phyloP scores from a whole-genome alignment of 2,329 filamentous ascomycete species.

The Fusarium sp. region DNA sequence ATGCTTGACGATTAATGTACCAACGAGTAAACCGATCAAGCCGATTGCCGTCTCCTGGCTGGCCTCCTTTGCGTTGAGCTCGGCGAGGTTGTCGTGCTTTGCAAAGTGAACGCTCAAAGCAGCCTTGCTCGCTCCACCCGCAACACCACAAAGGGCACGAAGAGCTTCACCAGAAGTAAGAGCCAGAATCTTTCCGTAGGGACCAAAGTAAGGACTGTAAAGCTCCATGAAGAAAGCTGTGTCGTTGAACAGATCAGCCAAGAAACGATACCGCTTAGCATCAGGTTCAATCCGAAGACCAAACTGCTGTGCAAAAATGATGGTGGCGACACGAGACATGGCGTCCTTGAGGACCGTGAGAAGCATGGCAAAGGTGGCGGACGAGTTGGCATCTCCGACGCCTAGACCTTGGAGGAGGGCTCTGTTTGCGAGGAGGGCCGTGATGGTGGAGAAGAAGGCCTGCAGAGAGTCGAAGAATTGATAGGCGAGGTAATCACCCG shows the following conservation, averaged over 20 bases:
- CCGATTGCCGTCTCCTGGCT: slow-evolving; percentile 96
- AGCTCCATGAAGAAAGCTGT: slow-evolving; percentile 87
- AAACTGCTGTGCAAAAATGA: slow-evolving; percentile 84
- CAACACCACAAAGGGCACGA: slow-evolving; percentile 82
- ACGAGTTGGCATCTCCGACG: slow-evolving; percentile 82
- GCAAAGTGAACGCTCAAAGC: slow-evolving; percentile 94
- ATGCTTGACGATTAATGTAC: slow-evolving; percentile 81
- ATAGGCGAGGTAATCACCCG: slow-evolving; percentile 82
- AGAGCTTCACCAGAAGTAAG: slow-evolving; percentile 63
- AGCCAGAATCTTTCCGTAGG: slow-evolving; percentile 59
- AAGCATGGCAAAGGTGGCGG: slow-evolving; percentile 82
- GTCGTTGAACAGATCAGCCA: slow-evolving; percentile 91
- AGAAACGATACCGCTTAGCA: slow-evolving; percentile 88
- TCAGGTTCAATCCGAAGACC: slow-evolving; percentile 88
- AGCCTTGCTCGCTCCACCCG: slow-evolving; percentile 89
- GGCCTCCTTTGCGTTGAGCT: slow-evolving; percentile 94
- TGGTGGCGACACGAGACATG: slow-evolving; percentile 84
- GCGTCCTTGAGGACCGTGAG: slow-evolving; percentile 86
- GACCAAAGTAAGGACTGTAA: slow-evolving; percentile 77
- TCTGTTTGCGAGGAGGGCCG: slow-evolving; percentile 80
- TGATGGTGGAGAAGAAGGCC: slow-evolving; percentile 86
- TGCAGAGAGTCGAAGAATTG: slow-evolving; percentile 80
- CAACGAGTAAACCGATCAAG: slow-evolving; percentile 85
- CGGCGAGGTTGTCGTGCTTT: slow-evolving; percentile 84
- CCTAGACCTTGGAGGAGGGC: slow-evolving; percentile 85